phyloP scores from a whole-genome alignment of 106 monocot species.

The Platanthera zijinensis region DNA sequence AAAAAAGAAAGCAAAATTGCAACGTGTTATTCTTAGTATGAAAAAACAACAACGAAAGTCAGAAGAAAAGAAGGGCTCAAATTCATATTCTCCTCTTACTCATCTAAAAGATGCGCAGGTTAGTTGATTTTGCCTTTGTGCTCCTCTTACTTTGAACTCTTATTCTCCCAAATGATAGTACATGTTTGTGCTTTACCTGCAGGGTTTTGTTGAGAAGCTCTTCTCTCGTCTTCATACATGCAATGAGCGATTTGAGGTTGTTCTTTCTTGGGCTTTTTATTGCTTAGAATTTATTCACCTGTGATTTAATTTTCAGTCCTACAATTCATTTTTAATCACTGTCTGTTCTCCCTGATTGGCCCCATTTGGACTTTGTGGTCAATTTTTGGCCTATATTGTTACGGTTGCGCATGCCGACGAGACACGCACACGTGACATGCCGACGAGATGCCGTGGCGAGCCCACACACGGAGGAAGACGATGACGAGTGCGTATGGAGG shows the following conservation, averaged over 20 bases:
- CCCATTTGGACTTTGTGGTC: too few species aligned
- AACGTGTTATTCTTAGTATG: conserved; percentile 78
- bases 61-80: conserved; percentile 43
- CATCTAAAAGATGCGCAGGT: conserved; percentile 95
- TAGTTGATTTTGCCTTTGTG: conserved; percentile 15
- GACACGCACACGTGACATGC: too few species aligned
- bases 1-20: conserved; percentile 97
- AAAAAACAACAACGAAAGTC: conserved; percentile 71
- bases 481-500: too few species aligned
- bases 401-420: too few species aligned
- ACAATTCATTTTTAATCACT: too few species aligned
- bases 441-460: too few species aligned
- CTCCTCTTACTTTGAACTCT: background rate
- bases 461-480: too few species aligned
- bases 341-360: too few species aligned
- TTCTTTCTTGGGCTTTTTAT: conserved; percentile 1
- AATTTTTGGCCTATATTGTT: too few species aligned
- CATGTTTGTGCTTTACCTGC: conserved; percentile 2
- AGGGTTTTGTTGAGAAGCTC: conserved; percentile 89
- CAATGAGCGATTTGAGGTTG: conserved; percentile 90
- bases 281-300: too few species aligned
- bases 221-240: conserved; percentile 85
- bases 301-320: too few species aligned
- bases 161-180: background rate
- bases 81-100: conserved; percentile 76